Evolutionary conservation across 2,329 filamentous ascomycete genomes (phyloP).

Genomic region (Metarhizium robertsii): DNA sequence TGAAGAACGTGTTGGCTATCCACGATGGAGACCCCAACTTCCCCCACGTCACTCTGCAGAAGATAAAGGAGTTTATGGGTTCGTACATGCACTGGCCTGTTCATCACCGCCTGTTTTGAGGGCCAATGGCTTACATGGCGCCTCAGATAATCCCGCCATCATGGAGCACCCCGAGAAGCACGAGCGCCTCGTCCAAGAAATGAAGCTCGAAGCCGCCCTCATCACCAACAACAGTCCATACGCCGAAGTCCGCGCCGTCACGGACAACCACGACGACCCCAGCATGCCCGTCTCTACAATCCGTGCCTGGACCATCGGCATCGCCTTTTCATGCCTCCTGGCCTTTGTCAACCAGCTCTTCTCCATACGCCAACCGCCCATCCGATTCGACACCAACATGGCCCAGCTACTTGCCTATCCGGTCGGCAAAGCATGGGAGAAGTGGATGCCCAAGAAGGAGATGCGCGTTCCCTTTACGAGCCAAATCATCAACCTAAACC

Average conservation of each 20-base stretch:
- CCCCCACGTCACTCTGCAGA: slow-evolving; percentile 22
- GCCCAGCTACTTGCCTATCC: slow-evolving; percentile 45
- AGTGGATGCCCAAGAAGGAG: slow-evolving; percentile 30
- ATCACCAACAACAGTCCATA: slow-evolving; percentile 47
- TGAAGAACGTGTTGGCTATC: slow-evolving; percentile 23
- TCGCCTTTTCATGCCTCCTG: slow-evolving; percentile 34
- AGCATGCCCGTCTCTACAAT: slow-evolving; percentile 39
- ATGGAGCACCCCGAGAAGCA: slow-evolving; percentile 28
- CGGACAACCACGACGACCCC: slow-evolving; percentile 45
- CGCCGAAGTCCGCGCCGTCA: slow-evolving; percentile 43
- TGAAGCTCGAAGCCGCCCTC: slow-evolving; percentile 42
- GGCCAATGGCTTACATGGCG: neutral
- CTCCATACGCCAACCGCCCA: slow-evolving; percentile 40
- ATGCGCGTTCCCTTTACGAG: slow-evolving; percentile 29
- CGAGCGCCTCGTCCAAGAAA: slow-evolving; percentile 34
- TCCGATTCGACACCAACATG: slow-evolving; percentile 41
- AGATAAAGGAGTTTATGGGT: slow-evolving; percentile 26
- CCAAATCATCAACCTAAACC: slow-evolving; percentile 29
- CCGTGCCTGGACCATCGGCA: slow-evolving; percentile 40
- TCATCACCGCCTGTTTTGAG: neutral
- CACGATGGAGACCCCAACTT: slow-evolving; percentile 30
- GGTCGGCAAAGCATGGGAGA: slow-evolving; percentile 35
- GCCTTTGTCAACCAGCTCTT: slow-evolving; percentile 46
- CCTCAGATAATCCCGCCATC: slow-evolving; percentile 18
- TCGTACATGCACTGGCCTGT: slow-evolving; percentile 9